Base-by-base conservation (phyloP, 176 grass and related monocot genomes). In the Elymus sibiricus region DNA sequence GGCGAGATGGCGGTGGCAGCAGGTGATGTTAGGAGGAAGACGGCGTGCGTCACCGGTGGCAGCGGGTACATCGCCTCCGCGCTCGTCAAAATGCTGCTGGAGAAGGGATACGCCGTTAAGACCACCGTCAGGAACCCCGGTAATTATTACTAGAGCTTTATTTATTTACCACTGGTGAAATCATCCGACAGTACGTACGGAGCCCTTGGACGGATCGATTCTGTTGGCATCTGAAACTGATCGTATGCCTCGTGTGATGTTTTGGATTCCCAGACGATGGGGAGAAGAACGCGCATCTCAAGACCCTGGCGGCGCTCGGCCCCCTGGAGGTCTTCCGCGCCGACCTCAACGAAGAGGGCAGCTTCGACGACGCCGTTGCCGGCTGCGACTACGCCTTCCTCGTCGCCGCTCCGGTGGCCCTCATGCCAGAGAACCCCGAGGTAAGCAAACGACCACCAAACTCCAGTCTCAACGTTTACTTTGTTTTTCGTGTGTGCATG, bases 41-140 rank as follows among this genome's bases (percentile, higher is more conserved):
- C 38, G 62, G 94, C 59, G 29, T 95, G 94, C 44, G 94, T 96
- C 7, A 96, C 94, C 15, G 94, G 94, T 38, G 91, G 91, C 3
- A 93, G 83, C 53, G 94, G 94, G 0, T 93, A 83, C 77, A 84
- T 96, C 6, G 91, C 89, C 0, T 92, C 91, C 3, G 79, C 46
- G 17, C 89, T 96, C 11, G 77, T 93, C 70, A 91, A 90, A 74
- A 90, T 86, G 64, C 63, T 93, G 79, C 91, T 97, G 70, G 40
- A 89, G 82, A 97, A 90, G 42, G 91, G 91, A 0, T 96, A 96
- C 28, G 74, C 81, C 40, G 91, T 95, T 3, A 93, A 83, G 24
- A 81, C 91, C 8, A 95, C 94, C 0, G 89, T 92, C 84, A 84
- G 94, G 22, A 86, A 95, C 40, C 89, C 89, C 17, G 89, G 91